Base-by-base conservation (phyloP, 75 land plant species). In the Pinus albicaulis region DNA sequence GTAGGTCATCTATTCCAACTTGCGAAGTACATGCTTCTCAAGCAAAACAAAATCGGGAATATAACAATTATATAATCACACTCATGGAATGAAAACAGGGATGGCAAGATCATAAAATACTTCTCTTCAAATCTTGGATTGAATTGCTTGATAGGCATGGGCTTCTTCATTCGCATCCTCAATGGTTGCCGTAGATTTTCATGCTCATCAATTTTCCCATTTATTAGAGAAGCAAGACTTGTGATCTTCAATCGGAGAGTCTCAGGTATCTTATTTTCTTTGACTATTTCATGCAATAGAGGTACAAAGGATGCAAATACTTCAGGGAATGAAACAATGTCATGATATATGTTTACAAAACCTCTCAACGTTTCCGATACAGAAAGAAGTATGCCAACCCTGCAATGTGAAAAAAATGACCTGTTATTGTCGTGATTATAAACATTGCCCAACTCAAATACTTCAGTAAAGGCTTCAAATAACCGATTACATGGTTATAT, bases 61-160 rank as follows among this genome's bases (percentile, higher is more conserved):
- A 16, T 15, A 72, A 74, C 48, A 78, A 24, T 55, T 52, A 56
- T 3, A 75, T 57, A 12, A 76, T 1, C 11, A 59, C 38, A 56
- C 28, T 63, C 28, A 15, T 64, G n/a, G 53, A 81, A 57, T 36
- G 58, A 22, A 73, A n/a, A 56, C 55, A 44, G 56, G 10, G 19
- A 77, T 62, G 57, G 68, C 7, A 64, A 34, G 68, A 64, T 64
- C 1, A 19, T 64, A 14, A 6, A 17, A 53, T 96, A 96, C 99
- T 92, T 89, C 69, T 96, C 99, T 76, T 94, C 99, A 78, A 92
- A 96, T 76, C 89, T 92, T 1, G 98, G 98, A 74, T 88, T 92
- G 34, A 89, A 80, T 56, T 83, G 79, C 77, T 89, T 92, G 79
- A 96, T 90, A 11, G 98, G 94, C 41, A 71, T 79, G 65, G 95